Percentiles rank a stretch among this genome's conserved stretches.
These are phyloP conservation scores for Candida sakaeoensis DNA, from an alignment of 805 yeast genomes.

Conservation along the genomic window DNA sequence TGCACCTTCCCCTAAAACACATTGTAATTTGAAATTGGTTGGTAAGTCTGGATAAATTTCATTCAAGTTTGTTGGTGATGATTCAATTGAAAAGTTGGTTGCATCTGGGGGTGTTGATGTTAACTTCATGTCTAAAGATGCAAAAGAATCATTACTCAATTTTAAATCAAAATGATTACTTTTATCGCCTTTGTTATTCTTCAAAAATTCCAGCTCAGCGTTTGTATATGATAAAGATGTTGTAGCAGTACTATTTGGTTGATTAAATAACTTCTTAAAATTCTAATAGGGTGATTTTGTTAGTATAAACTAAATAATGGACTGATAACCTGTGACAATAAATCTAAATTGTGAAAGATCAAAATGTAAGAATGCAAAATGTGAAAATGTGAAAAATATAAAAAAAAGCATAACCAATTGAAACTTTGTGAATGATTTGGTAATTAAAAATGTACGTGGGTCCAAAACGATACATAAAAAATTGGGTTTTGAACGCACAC, in stretches of 20 bases:
- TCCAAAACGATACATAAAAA: too few relatives aligned
- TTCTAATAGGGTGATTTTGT: conserved; percentile 6
- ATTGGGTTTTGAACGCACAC: too few relatives aligned
- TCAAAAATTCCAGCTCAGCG: conserved; percentile 3
- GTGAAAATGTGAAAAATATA: too few relatives aligned
- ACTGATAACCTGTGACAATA: background rate
- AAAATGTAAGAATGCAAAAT: background rate
- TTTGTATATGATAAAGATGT: conserved; percentile 7
- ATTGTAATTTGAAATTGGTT: conserved; percentile 25
- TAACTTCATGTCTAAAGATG: conserved; percentile 1
- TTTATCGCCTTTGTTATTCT: too few relatives aligned
- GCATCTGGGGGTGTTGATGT: background rate
- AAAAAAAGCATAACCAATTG: background rate
- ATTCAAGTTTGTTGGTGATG: background rate
- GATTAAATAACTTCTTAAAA: conserved; percentile 8
- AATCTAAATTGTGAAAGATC: background rate
- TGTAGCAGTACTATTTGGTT: conserved; percentile 8
- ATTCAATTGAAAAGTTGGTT: background rate
- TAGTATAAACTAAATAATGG: conserved; percentile 1
- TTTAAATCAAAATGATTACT: too few relatives aligned
- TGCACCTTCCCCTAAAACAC: conserved; percentile 76
- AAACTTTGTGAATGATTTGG: background rate
- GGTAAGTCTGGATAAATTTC: conserved; percentile 26
- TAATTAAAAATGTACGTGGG: too few relatives aligned
- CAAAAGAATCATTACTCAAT: background rate